Conservation (phyloP, 805 yeast genomes). For the Kazachstania martiniae region DNA sequence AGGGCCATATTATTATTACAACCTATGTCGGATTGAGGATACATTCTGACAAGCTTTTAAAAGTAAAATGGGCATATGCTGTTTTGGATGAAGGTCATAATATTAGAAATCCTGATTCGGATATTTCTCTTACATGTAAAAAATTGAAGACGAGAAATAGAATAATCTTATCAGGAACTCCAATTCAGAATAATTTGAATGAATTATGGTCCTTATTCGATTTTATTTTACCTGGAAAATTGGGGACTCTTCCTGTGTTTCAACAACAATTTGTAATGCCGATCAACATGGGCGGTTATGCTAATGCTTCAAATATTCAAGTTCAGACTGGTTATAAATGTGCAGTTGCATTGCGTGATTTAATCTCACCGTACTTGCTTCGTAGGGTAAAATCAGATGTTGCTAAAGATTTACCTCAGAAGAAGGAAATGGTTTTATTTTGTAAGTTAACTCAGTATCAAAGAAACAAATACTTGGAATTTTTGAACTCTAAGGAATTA, state of each 20-base stretch:
- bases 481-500: slow-evolving; percentile 67
- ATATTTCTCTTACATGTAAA: slow-evolving; percentile 75
- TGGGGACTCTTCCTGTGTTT: slow-evolving; percentile 92
- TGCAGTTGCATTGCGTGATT: slow-evolving; percentile 79
- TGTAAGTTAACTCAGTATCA: slow-evolving; percentile 76
- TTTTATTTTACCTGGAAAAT: slow-evolving; percentile 85
- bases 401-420: slow-evolving; percentile 87
- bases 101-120: slow-evolving; percentile 88
- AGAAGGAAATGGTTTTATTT: slow-evolving; percentile 87
- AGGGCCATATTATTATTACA: slow-evolving; percentile 81
- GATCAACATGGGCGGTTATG: slow-evolving; percentile 94
- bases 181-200: slow-evolving; percentile 84
- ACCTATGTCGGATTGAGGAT: slow-evolving; percentile 81
- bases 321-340: slow-evolving; percentile 95
- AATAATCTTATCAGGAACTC: slow-evolving; percentile 87
- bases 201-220: slow-evolving; percentile 95
- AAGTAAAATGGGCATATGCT: slow-evolving; percentile 77
- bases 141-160: slow-evolving; percentile 77
- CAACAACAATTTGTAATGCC: slow-evolving; percentile 89
- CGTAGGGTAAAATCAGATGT: slow-evolving; percentile 88
- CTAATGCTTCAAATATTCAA: slow-evolving; percentile 91
- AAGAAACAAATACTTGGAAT: slow-evolving; percentile 59
- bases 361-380: slow-evolving; percentile 80
- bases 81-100: slow-evolving; percentile 95
- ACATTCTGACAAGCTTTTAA: slow-evolving; percentile 52